Evolutionary conservation across 2,329 filamentous ascomycete species (phyloP).

Genomic region (Cryoendolithus antarcticus): DNA sequence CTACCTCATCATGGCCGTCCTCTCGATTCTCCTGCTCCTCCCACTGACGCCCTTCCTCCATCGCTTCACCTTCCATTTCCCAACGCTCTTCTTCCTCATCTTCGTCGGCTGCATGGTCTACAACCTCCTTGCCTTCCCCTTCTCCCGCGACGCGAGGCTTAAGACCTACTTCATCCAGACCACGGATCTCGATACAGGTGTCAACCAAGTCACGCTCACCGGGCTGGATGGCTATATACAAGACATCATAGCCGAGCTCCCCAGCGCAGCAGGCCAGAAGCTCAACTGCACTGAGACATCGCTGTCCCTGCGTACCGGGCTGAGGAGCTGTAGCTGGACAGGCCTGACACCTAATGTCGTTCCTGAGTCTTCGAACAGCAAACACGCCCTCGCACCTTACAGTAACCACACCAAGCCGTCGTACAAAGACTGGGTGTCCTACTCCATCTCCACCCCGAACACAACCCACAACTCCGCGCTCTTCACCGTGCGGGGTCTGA

Average conservation of each 20-base stretch:
- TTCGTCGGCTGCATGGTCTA: conserved; percentile 69
- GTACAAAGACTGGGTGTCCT: conserved; percentile 47
- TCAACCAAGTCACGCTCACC: conserved; percentile 55
- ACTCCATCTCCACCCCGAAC: conserved; percentile 55
- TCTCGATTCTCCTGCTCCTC: conserved; percentile 60
- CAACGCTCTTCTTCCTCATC: conserved; percentile 60
- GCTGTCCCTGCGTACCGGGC: conserved; percentile 34
- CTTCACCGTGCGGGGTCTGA: conserved; percentile 23
- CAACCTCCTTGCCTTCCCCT: conserved; percentile 79
- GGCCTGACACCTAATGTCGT: conserved; percentile 56
- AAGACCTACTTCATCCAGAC: conserved; percentile 82
- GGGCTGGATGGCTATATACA: conserved; percentile 58
- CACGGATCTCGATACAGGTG: conserved; percentile 60
- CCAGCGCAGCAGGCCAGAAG: conserved; percentile 53
- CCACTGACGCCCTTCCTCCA: conserved; percentile 78
- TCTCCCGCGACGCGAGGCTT: conserved; percentile 64
- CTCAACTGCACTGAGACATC: conserved; percentile 28
- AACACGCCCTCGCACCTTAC: conserved; percentile 1
- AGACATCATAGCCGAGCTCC: conserved; percentile 54
- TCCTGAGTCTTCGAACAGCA: conserved; percentile 13
- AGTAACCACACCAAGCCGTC: conserved; percentile 12
- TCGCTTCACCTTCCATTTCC: conserved; percentile 71
- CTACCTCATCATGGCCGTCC: conserved; percentile 55
- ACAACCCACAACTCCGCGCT: conserved; percentile 62
- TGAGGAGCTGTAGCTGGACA: conserved; percentile 58